A percentile compares a stretch with the other conserved stretches of the same genome.
phyloP scores from a whole-genome alignment of 257 asterid genomes.

The Solanum gandarillasii region DNA sequence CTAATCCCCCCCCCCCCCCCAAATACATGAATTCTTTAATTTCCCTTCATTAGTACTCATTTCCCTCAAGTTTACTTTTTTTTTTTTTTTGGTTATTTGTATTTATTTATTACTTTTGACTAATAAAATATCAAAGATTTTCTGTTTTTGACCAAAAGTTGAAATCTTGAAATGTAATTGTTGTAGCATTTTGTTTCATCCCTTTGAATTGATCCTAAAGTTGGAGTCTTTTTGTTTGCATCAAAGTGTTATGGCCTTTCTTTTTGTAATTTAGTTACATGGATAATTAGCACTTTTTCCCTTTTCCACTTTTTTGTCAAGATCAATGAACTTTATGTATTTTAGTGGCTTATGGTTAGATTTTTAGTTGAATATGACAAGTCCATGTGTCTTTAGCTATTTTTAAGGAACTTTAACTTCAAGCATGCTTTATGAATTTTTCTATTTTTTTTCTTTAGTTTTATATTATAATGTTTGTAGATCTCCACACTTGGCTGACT shows the following conservation, averaged over 20 bases:
- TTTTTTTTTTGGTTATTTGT: background rate
- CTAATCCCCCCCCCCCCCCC: background rate
- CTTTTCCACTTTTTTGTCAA: constrained; percentile 2
- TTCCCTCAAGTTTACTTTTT: background rate
- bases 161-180: background rate
- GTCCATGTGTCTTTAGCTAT: constrained; percentile 41
- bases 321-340: constrained; percentile 9
- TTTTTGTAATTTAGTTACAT: constrained; percentile 26
- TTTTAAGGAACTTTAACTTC: constrained; percentile 34
- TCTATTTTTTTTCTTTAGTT: background rate
- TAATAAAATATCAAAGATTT: background rate
- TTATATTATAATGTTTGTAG: constrained; percentile 22
- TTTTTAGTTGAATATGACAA: constrained; percentile 23
- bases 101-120: background rate
- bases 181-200: background rate
- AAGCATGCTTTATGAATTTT: constrained; percentile 11
- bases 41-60: background rate
- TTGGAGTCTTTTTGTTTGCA: constrained; percentile 23
- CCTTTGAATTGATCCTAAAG: constrained; percentile 17
- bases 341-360: constrained; percentile 4
- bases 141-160: background rate
- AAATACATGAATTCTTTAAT: background rate
- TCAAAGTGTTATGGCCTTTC: constrained; percentile 23
- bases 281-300: background rate
- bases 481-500: constrained; percentile 35